Evolutionary conservation across 1,284 basidiomycete genomes (phyloP), one percentile per base, ranked within the genome.

Genomic region (Vanrija humicola): DNA sequence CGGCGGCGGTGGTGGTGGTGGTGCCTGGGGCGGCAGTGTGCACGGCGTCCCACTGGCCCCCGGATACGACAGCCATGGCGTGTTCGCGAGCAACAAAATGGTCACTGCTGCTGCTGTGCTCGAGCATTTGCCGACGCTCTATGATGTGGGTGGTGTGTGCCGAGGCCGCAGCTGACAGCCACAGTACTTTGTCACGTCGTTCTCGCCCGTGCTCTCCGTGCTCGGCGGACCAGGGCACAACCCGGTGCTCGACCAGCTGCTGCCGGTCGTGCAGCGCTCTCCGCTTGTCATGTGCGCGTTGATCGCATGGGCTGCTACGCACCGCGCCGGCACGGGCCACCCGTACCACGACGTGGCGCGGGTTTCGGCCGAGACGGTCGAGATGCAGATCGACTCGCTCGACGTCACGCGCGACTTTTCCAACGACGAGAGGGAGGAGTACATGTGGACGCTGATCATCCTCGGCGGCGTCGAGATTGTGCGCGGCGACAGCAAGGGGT

Each of bases 361-460:
- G 12, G 55, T 66, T 2, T 61, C 67, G 12, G 63, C 65, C 18
- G 64, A 66, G 40, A 65, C 64, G 21, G 63, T 63, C 28, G 65
- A 67, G 39, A 28, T 62, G 42, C 64, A 67, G 51, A 51, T 63
- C 18, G 62, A 65, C 48, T 56, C 61, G 29, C 53, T 65, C 29
- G 54, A 58, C 42, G 53, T 59, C 10, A 61, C 61, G 21, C 48
- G 59, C 40, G 59, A 63, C 14, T 50, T 58, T 40, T 55, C 61
- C 1, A 28, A 43, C 19, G 63, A 61, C 29, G 55, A 63, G 16
- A 51, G 55, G 18, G 67, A 68, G 51, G 64, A 68, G 52, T 61
- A 64, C 55, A 59, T 68, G 61, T 67, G 64, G 67, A 60, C 65
- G 21, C 54, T 68, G 34, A 54, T 66, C 29, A 68, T 68, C 19